These are phyloP conservation scores for Coprinellus aureogranulatus DNA, from an alignment of 768 basidiomycete species.

Conservation along the genomic window DNA sequence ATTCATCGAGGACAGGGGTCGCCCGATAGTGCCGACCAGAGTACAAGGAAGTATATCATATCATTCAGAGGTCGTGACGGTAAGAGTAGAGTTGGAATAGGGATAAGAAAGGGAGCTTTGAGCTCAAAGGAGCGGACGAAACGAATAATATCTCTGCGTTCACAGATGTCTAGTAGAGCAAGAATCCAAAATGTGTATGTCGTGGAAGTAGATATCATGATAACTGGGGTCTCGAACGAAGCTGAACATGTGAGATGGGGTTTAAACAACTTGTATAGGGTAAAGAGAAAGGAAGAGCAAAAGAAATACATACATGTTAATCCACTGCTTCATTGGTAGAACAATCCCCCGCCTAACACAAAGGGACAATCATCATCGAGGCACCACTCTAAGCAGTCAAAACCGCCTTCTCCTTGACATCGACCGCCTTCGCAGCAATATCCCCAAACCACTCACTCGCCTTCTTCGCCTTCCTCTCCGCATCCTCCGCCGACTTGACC, in stretches of 20 bases:
- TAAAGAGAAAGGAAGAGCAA: not conserved
- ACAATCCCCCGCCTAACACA: slow-evolving; percentile 1
- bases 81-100: not conserved
- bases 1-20: no score
- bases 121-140: not conserved
- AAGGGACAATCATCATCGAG: not conserved
- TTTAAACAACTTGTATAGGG: slow-evolving; percentile 1
- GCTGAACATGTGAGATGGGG: not conserved
- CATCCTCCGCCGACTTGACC: slow-evolving; percentile 73
- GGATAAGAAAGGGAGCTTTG: not conserved
- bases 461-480: slow-evolving; percentile 62
- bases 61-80: not conserved
- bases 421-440: slow-evolving; percentile 45
- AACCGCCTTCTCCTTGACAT: slow-evolving; percentile 37
- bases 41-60: not conserved
- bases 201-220: no score
- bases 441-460: slow-evolving; percentile 74
- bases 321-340: slow-evolving; percentile 1
- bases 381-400: slow-evolving; percentile 23
- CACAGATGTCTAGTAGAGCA: not conserved
- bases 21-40: no score
- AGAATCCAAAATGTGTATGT: not conserved
- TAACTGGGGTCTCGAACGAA: no score
- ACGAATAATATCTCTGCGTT: not conserved
- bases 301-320: slow-evolving; percentile 1